Evolutionary conservation across 75 land plant genomes (phyloP).

Genomic region (Picea glauca): DNA sequence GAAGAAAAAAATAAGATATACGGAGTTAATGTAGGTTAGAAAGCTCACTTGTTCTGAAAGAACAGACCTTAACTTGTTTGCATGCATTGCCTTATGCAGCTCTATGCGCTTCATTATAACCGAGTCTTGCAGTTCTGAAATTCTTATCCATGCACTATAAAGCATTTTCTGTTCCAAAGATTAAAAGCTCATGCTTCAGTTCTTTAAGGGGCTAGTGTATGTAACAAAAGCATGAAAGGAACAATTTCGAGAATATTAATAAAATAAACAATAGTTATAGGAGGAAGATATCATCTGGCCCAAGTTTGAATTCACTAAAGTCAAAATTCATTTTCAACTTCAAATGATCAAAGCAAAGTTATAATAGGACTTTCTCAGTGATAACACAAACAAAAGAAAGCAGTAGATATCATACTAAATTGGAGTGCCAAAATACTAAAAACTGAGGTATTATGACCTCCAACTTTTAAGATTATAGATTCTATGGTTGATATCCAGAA

Average conservation of each 20-base stretch:
- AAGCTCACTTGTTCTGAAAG: conserved; percentile 69
- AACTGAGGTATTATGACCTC: no score
- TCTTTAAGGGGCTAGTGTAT: neutral
- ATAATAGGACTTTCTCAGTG: no score
- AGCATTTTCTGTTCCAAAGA: conserved; percentile 45
- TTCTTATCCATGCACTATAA: conserved; percentile 32
- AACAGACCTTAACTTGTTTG: conserved; percentile 29
- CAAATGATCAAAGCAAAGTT: no score
- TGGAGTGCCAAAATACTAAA: no score
- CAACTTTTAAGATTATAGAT: no score
- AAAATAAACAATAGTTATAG: neutral
- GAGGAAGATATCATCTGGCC: no score
- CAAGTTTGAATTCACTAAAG: no score
- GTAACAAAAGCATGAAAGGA: neutral
- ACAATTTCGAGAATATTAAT: neutral
- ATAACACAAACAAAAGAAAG: no score
- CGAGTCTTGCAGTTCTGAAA: conserved; percentile 43
- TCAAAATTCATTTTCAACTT: no score
- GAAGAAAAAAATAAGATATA: neutral
- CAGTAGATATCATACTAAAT: no score
- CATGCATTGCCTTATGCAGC: conserved; percentile 41
- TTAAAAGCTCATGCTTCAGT: conserved; percentile 6
- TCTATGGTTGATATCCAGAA: no score
- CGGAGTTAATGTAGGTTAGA: neutral
- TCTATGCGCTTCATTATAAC: conserved; percentile 61